Conservation (phyloP, 2,329 filamentous ascomycete genomes). For the Scedosporium dehoogii region DNA sequence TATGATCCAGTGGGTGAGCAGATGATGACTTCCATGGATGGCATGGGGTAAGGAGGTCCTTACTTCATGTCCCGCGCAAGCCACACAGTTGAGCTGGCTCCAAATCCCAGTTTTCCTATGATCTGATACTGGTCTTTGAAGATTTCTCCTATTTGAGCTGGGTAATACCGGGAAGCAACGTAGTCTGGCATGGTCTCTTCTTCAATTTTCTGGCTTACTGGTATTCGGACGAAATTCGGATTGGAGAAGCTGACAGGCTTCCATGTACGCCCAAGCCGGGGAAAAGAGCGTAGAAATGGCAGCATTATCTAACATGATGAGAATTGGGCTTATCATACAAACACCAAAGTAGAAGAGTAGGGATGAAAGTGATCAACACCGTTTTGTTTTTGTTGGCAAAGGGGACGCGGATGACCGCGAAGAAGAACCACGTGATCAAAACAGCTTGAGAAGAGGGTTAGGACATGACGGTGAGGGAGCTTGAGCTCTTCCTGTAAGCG, state of each 20-base stretch:
- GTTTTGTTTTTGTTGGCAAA: too few relatives aligned
- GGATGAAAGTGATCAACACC: too few relatives aligned
- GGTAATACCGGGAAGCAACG: background rate
- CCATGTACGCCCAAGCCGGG: background rate
- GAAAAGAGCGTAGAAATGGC: background rate
- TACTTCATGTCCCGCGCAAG: background rate
- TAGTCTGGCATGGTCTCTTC: background rate
- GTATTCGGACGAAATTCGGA: background rate
- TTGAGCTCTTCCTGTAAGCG: too few relatives aligned
- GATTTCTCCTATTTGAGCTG: background rate
- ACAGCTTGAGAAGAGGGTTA: too few relatives aligned
- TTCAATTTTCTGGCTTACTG: background rate
- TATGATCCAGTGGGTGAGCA: conserved; percentile 6
- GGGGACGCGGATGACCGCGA: too few relatives aligned
- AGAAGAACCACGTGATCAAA: too few relatives aligned
- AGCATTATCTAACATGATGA: background rate
- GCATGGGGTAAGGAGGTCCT: background rate
- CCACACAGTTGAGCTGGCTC: background rate
- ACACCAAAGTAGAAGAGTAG: background rate
- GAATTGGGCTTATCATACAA: background rate
- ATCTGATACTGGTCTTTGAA: background rate
- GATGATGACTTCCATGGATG: background rate
- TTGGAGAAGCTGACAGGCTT: background rate
- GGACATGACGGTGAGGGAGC: too few relatives aligned
- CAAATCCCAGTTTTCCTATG: background rate